These are phyloP conservation scores for Salix brachista DNA, from an alignment of 345 rosid genomes.

Conservation along the genomic window DNA sequence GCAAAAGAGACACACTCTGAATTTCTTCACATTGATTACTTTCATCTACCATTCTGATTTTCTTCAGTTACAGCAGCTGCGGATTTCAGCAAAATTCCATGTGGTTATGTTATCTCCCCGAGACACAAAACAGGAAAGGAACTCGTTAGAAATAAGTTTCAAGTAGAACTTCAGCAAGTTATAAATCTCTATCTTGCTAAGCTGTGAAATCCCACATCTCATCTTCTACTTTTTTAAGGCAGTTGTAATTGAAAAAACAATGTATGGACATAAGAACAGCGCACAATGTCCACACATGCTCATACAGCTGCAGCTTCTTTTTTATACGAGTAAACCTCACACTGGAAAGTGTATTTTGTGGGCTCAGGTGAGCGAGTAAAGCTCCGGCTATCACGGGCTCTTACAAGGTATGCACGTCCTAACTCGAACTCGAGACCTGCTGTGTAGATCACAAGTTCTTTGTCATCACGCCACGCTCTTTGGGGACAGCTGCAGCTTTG, in stretches of 20 bases:
- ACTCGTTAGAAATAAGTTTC: background rate
- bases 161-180: background rate
- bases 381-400: rapidly evolving
- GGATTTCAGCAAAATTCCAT: too few species aligned
- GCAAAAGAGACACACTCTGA: too few species aligned
- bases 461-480: too few species aligned
- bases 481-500: constrained; percentile 53
- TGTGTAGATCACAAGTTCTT: too few species aligned
- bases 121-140: background rate
- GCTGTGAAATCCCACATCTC: background rate
- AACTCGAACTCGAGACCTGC: too few species aligned
- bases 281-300: constrained; percentile 17
- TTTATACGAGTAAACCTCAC: too few species aligned
- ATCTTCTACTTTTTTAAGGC: background rate
- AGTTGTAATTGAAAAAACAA: background rate
- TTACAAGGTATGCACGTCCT: too few species aligned
- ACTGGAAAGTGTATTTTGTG: too few species aligned
- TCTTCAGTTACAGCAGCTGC: too few species aligned
- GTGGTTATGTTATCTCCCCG: background rate
- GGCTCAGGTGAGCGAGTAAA: too few species aligned
- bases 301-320: constrained; percentile 58
- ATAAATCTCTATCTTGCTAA: background rate
- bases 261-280: background rate
- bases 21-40: too few species aligned
- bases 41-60: too few species aligned